Conservation (phyloP, 257 asterid species). For the Nicotiana sylvestris region DNA sequence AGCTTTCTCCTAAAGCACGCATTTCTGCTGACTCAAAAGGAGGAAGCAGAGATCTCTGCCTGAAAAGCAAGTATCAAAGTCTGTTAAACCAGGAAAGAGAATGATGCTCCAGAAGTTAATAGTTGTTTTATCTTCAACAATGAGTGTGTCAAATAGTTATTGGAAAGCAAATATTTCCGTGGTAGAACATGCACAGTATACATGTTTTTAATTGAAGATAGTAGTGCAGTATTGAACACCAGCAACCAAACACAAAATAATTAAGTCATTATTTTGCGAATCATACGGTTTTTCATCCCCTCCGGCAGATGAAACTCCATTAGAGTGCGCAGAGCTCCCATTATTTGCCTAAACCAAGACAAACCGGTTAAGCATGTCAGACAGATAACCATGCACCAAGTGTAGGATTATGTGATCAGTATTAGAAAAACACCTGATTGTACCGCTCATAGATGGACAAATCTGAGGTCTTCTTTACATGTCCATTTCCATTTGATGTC, state of each 20-base stretch:
- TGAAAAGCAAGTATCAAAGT: slow-evolving; percentile 37
- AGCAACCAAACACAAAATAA: neutral
- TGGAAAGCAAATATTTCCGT: neutral
- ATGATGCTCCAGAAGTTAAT: slow-evolving; percentile 3
- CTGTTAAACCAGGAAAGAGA: slow-evolving; percentile 12
- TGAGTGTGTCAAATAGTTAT: neutral
- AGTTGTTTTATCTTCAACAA: neutral
- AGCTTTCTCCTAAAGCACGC: slow-evolving; percentile 82
- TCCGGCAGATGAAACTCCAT: slow-evolving; percentile 52
- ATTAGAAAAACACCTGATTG: slow-evolving; percentile 47
- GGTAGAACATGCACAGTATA: neutral
- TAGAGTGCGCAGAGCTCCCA: slow-evolving; percentile 30
- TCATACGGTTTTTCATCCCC: slow-evolving; percentile 59
- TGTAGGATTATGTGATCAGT: neutral
- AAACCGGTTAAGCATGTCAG: slow-evolving; percentile 13
- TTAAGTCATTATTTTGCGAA: neutral
- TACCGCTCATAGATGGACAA: slow-evolving; percentile 77
- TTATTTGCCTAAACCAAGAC: slow-evolving; percentile 40
- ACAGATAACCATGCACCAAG: slow-evolving; percentile 11
- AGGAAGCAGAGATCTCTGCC: slow-evolving; percentile 79
- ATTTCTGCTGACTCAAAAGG: slow-evolving; percentile 90
- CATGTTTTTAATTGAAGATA: neutral
- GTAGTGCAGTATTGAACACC: neutral
- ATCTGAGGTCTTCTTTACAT: slow-evolving; percentile 47
- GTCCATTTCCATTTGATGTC: slow-evolving; percentile 36